Evolutionary conservation across 345 rosid genomes (phyloP), one percentile per base, ranked within the genome.

Genomic region (Moricandia moricandioides): DNA sequence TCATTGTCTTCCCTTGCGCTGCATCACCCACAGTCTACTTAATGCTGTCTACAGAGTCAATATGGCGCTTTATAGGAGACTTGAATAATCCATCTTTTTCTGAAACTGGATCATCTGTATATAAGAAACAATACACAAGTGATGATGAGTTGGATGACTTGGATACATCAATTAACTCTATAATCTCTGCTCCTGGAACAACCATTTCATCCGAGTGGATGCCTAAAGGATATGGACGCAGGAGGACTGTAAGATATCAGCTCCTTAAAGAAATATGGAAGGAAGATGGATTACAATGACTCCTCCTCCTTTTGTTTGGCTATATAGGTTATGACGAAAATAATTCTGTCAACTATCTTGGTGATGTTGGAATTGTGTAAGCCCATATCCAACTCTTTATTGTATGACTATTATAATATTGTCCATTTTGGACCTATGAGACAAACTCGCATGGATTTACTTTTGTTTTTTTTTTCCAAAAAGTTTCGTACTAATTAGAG

Each of bases 81-180:
- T 72, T 85, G 4, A 80, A 83, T 68, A 84, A 70, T 63, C 86
- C 82, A 4, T 30, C 84, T 21, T 56, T 77, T 69, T 84, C 78
- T n/a, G 82, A 87, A 78, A 82, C 84, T 33, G 79, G 84, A 69
- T 85, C 91, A 80, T 74, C 90, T 0, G 73, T 88, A 72, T 87
- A 83, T 45, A 85, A 73, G 77, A 91, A 91, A 72, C 83, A 95
- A 7, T 87, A 89, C 79, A 85, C 90, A 0, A 91, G 98, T 3
- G 97, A 94, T 14, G 98, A 91, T 21, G 98, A 91, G 82, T 89
- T 91, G 7, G 93, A 88, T 16, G 96, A 90, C 75, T 75, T 91
- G 77, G 98, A 88, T 83, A 84, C 95, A 3, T 88, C 92, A 1
- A 58, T 90, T 29, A 79, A 79, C 66, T 84, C 96, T 0, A 82